phyloP scores from a whole-genome alignment of 176 grass and related monocot genomes.

The Aegilops bicornis region DNA sequence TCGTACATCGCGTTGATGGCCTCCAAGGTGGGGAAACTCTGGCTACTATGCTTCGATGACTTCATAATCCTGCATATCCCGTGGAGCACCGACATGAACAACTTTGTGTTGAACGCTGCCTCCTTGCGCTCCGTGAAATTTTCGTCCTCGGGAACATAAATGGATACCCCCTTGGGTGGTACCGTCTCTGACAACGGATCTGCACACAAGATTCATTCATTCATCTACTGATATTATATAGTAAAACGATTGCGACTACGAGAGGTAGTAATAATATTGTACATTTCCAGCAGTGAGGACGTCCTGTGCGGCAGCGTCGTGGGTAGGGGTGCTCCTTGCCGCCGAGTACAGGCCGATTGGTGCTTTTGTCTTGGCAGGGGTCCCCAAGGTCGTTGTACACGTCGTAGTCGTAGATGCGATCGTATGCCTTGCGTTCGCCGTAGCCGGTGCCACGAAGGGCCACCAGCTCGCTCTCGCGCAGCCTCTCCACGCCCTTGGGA shows the following conservation, averaged over 20 bases:
- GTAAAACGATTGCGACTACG: neutral
- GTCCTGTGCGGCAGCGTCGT: conserved; percentile 68
- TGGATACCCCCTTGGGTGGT: neutral
- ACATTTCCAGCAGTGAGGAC: neutral
- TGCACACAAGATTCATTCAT: too few relatives aligned
- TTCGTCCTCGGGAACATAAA: conserved; percentile 71
- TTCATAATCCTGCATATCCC: too few relatives aligned
- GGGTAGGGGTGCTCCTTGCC: conserved; percentile 55
- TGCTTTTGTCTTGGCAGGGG: neutral
- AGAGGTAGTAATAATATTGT: too few relatives aligned
- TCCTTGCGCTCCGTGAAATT: conserved; percentile 47
- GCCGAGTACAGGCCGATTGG: conserved; percentile 52
- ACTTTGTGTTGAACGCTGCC: too few relatives aligned
- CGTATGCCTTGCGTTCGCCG: conserved; percentile 20
- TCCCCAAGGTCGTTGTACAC: conserved; percentile 70
- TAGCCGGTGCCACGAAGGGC: conserved; percentile 36
- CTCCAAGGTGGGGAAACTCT: conserved; percentile 34
- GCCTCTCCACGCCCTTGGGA: conserved; percentile 26
- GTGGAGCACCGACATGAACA: too few relatives aligned
- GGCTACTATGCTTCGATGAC: neutral
- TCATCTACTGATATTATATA: too few relatives aligned
- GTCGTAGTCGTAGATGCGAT: conserved; percentile 61
- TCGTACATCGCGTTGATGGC: conserved; percentile 51
- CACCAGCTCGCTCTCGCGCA: conserved; percentile 45
- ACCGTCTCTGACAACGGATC: conserved; percentile 20